These are phyloP conservation scores for Fraxinus angustifolia DNA, from an alignment of 305 asterid genomes.

Conservation along the genomic window DNA sequence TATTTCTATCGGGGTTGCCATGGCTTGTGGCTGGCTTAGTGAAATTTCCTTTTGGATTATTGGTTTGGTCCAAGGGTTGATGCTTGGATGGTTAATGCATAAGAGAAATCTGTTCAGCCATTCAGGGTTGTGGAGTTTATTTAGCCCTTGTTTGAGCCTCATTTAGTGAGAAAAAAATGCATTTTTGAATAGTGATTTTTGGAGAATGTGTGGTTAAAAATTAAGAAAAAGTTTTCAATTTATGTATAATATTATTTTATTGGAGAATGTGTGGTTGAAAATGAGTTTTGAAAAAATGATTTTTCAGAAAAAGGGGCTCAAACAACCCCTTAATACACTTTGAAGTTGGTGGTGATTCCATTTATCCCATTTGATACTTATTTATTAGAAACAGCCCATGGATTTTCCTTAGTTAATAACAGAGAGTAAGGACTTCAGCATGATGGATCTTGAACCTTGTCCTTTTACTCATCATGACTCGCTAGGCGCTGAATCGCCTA, in stretches of 20 bases:
- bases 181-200: too few species aligned
- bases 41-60: neutral
- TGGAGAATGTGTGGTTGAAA: too few species aligned
- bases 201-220: too few species aligned
- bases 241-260: too few species aligned
- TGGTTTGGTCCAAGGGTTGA: neutral
- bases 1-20: neutral
- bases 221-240: too few species aligned
- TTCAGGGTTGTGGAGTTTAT: neutral
- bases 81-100: neutral
- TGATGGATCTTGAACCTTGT: neutral
- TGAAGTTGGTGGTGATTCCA: neutral
- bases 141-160: too few species aligned
- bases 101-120: neutral
- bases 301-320: too few species aligned
- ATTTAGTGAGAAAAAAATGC: too few species aligned
- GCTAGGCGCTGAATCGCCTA: neutral
- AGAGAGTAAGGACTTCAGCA: neutral
- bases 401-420: neutral
- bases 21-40: neutral
- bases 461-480: neutral
- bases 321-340: neutral
- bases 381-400: neutral
- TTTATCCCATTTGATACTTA: neutral
- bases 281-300: too few species aligned